Base-by-base conservation (phyloP, 1,139 yeast genomes). In the Lipomyces yarrowii region DNA sequence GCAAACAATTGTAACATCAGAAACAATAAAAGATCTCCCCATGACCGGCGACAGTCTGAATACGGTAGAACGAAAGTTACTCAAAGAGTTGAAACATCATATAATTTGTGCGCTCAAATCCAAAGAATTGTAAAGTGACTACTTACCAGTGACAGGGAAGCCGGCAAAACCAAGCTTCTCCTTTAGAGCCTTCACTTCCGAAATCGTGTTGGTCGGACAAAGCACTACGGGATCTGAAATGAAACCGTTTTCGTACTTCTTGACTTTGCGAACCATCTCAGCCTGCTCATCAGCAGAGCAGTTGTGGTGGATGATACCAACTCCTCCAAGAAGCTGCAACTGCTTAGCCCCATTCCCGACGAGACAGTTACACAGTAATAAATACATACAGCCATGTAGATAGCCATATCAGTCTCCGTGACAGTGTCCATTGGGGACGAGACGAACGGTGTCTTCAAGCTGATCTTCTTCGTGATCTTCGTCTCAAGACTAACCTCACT, bases 51-150 rank as follows among this genome's bases (percentile, higher is more conserved):
- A 67, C 65, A 65, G 69, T 67, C 69, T 51, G 58, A 26, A 56
- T 65, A 72, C 98, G 97, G 99, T 89, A 94, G 99, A 94, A 94
- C 98, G 99, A 94, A 94, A 94, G 98, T 94, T 92, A 91, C 83
- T 56, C 78, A 74, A 76, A 75, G 73, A 67, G 65, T 61, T 65
- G 67, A 54, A 65, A 74, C 96, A 90, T 90, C 96, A 88, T 61
- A 23, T 52, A 26, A 26, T 26, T 26, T 26, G 69, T 71, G 69
- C 64, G 65, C 61, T 59, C 56, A 56, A 42, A 58, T 59, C 32
- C 62, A 56, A 26, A 33, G 53, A 35, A 26, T 59, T 13, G 37
- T 11, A 52, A 54, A 21, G 56, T 39, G 55, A 70, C 73, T 3
- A 92, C 99, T 84, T 91, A 94, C 98, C 98, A 81, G 99, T 96